Conservation (phyloP, 108 stramenopile genomes). For the Skeletonema costatum region DNA sequence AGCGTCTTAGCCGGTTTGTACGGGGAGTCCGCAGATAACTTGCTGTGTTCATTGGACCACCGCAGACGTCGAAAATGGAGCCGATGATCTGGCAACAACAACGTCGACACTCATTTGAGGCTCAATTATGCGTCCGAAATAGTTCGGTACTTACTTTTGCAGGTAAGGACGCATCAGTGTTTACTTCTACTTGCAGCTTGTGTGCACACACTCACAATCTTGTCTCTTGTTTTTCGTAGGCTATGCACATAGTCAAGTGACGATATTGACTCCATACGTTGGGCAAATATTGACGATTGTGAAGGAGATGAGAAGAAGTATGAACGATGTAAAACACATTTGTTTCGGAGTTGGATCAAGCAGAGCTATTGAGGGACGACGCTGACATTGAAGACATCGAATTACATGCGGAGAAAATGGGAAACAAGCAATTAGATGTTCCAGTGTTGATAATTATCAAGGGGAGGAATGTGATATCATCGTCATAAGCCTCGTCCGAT, state of each 20-base stretch:
- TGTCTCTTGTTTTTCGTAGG: too few relatives aligned
- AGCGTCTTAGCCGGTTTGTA: conserved; percentile 25
- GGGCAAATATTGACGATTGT: conserved; percentile 50
- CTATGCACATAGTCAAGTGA: conserved; percentile 39
- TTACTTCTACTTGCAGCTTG: too few relatives aligned
- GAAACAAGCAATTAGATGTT: conserved; percentile 35
- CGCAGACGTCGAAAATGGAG: conserved; percentile 36
- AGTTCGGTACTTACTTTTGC: conserved; percentile 51
- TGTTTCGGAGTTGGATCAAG: conserved; percentile 41
- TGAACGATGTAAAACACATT: conserved; percentile 35
- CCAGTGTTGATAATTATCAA: conserved; percentile 86
- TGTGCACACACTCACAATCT: too few relatives aligned
- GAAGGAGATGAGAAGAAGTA: conserved; percentile 7
- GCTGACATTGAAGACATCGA: not conserved
- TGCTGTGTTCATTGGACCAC: conserved; percentile 59
- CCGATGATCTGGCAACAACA: conserved; percentile 20
- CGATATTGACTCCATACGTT: conserved; percentile 55
- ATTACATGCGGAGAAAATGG: too few relatives aligned
- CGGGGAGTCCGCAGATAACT: conserved; percentile 32
- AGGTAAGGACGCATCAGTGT: conserved; percentile 9
- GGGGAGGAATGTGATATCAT: conserved; percentile 92
- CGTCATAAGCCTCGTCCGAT: conserved; percentile 77
- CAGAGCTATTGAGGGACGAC: conserved; percentile 26
- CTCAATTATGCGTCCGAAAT: conserved; percentile 45
- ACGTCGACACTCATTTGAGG: conserved; percentile 51